Conservation (phyloP, 129 eudicot genomes). For the Escallonia herrerae region DNA sequence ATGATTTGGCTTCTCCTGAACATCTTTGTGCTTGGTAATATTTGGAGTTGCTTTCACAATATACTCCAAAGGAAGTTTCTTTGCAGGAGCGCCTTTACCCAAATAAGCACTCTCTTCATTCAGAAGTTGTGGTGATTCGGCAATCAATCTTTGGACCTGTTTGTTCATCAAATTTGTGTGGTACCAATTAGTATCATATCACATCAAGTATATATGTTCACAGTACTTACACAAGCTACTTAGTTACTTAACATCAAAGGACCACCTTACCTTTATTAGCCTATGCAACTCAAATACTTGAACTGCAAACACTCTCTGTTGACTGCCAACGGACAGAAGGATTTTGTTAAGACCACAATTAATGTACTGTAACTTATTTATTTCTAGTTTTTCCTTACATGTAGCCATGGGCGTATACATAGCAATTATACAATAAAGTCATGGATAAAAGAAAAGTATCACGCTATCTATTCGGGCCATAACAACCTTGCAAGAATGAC, state of each 20-base stretch:
- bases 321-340: conserved; percentile 42
- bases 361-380: too few species aligned
- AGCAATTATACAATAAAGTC: too few species aligned
- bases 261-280: conserved; percentile 61
- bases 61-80: conserved; percentile 47
- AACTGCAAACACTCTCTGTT: conserved; percentile 93
- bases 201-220: neutral
- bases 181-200: neutral
- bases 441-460: too few species aligned
- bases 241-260: neutral
- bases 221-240: too few species aligned
- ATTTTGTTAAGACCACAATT: conserved; percentile 12
- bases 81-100: conserved; percentile 40
- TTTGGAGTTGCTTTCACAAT: conserved; percentile 36
- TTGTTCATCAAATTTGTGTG: neutral
- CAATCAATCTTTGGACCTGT: conserved; percentile 86
- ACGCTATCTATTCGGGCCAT: too few species aligned
- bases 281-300: conserved; percentile 97
- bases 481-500: too few species aligned
- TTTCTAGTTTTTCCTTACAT: neutral
- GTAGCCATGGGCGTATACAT: too few species aligned
- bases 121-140: conserved; percentile 71
- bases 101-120: conserved; percentile 43
- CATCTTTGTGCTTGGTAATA: conserved; percentile 27
- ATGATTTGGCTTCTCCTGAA: conserved; percentile 35